A percentile compares a stretch with the other conserved stretches of the same genome.
Conservation (phyloP, 345 rosid species). For the Syzygium oleosum region DNA sequence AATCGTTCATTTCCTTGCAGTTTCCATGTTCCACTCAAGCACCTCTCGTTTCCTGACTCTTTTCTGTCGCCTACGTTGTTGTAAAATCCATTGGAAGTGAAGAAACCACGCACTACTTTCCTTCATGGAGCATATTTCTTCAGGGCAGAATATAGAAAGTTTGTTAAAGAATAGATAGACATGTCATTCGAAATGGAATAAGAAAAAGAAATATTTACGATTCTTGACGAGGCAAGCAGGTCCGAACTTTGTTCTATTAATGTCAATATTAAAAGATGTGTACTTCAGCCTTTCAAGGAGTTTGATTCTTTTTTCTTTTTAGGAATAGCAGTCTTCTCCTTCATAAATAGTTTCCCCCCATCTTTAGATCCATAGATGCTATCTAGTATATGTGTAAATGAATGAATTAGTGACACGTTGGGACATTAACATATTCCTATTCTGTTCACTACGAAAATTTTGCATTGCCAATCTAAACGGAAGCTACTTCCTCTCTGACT, state of each 20-base stretch:
- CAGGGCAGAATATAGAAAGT: background rate
- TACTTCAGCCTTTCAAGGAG: background rate
- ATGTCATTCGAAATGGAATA: background rate
- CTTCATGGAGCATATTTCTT: background rate
- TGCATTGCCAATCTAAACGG: background rate
- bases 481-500: background rate
- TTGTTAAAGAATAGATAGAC: background rate
- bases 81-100: background rate
- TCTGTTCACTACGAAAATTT: background rate
- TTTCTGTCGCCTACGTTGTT: background rate
- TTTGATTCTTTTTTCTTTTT: background rate
- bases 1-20: background rate
- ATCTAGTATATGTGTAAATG: background rate
- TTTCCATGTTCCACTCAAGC: background rate
- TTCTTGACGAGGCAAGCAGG: background rate
- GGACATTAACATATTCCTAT: background rate
- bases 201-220: background rate
- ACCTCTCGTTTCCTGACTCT: background rate
- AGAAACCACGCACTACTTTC: background rate
- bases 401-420: background rate
- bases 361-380: background rate
- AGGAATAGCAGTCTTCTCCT: background rate
- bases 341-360: background rate
- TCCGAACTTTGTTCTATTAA: background rate
- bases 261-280: background rate